These are phyloP conservation scores for Irpex rosettiformis DNA, from an alignment of 1,284 basidiomycete species.

Conservation along the genomic window DNA sequence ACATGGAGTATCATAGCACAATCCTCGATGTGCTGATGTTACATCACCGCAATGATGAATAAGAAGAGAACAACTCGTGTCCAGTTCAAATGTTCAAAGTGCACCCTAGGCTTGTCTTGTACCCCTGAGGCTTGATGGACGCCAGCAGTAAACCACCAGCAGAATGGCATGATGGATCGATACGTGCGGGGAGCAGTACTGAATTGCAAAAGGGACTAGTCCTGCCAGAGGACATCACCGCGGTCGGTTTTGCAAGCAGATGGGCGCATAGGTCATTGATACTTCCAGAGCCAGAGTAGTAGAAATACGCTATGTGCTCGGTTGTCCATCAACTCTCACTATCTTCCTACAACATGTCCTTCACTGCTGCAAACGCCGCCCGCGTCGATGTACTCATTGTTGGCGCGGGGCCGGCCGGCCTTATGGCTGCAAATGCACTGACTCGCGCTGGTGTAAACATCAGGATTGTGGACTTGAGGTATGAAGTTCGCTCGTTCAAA, in stretches of 20 bases:
- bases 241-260: background rate
- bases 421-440: constrained; percentile 64
- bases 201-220: background rate
- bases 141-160: background rate
- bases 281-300: background rate
- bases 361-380: background rate
- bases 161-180: background rate
- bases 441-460: constrained; percentile 57
- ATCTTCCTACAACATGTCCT: background rate
- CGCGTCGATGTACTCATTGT: constrained; percentile 48
- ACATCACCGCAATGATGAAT: background rate
- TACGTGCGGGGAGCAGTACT: background rate
- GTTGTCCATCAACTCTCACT: background rate
- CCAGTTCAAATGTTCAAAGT: background rate
- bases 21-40: background rate
- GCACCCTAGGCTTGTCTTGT: background rate
- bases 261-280: background rate
- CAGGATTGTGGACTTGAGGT: constrained; percentile 67
- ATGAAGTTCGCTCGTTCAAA: constrained; percentile 13
- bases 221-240: background rate
- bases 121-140: no score
- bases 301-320: background rate
- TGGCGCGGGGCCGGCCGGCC: constrained; percentile 55
- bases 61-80: background rate
- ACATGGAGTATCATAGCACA: background rate